Percentiles rank a stretch among this genome's conserved stretches.
Conservation (phyloP, 169 alveolate genomes). For the Plasmodium falciparum region DNA sequence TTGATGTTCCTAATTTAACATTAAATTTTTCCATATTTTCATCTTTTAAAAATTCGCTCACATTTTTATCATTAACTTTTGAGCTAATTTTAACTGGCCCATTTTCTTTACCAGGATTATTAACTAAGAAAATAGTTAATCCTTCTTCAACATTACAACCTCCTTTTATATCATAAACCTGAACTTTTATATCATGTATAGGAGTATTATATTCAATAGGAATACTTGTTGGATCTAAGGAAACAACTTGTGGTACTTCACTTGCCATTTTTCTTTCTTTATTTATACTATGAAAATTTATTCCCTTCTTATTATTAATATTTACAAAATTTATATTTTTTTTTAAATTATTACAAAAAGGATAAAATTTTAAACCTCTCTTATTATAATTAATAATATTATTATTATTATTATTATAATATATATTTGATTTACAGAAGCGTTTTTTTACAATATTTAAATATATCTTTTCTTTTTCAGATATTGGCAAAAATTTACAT, state of each 20-base stretch:
- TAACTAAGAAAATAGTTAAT: slow-evolving; percentile 28
- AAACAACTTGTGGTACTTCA: slow-evolving; percentile 58
- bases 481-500: too few species aligned
- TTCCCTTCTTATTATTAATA: background rate
- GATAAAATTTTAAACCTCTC: background rate
- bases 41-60: slow-evolving; percentile 38
- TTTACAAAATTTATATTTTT: too few species aligned
- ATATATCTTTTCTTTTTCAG: background rate
- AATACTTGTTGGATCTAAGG: slow-evolving; percentile 50
- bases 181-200: slow-evolving; percentile 25
- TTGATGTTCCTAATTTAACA: slow-evolving; percentile 62
- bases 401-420: too few species aligned
- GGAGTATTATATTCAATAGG: slow-evolving; percentile 56
- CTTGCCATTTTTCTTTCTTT: slow-evolving; percentile 20
- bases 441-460: slow-evolving; percentile 8
- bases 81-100: slow-evolving; percentile 19
- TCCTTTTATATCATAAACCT: slow-evolving; percentile 22
- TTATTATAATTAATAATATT: background rate
- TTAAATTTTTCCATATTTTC: slow-evolving; percentile 31
- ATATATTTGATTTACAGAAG: slow-evolving; percentile 3
- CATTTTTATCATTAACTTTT: slow-evolving; percentile 3
- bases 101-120: slow-evolving; percentile 26
- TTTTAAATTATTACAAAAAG: background rate
- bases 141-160: slow-evolving; percentile 31
- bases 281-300: too few species aligned